phyloP scores from a whole-genome alignment of 2,329 filamentous ascomycete genomes.

The Fusarium cyanostomum region DNA sequence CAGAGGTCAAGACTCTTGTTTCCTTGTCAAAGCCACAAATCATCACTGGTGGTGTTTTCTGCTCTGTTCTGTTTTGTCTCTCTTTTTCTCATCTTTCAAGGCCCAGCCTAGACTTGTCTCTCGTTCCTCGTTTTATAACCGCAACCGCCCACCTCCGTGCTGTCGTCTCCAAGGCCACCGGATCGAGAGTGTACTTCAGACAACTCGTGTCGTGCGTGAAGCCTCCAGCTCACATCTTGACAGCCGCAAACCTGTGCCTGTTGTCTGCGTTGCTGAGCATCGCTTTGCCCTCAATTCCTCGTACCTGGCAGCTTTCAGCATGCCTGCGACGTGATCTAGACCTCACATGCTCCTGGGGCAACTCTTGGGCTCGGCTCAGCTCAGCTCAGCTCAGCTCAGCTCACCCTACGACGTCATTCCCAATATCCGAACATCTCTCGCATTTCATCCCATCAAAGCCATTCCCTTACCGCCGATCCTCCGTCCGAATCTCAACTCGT shows the following conservation, averaged over 20 bases:
- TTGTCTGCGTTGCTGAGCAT: conserved; percentile 23
- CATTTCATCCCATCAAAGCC: conserved; percentile 26
- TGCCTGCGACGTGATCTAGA: conserved; percentile 39
- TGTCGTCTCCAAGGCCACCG: conserved; percentile 28
- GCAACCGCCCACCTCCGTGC: not conserved
- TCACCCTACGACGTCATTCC: conserved; percentile 31
- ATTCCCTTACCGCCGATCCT: conserved; percentile 29
- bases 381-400: no score
- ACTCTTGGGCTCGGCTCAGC: conserved; percentile 20
- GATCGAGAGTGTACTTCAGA: conserved; percentile 14
- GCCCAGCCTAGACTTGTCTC: conserved; percentile 23
- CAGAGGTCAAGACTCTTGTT: conserved; percentile 13
- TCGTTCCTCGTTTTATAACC: conserved; percentile 21
- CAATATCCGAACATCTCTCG: conserved; percentile 15
- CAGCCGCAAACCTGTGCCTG: not conserved
- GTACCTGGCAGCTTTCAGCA: conserved; percentile 35
- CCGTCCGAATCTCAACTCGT: conserved; percentile 19
- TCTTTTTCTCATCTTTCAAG: conserved; percentile 4
- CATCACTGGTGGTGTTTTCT: conserved; percentile 27
- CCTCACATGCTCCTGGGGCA: conserved; percentile 32
- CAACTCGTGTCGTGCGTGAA: conserved; percentile 27
- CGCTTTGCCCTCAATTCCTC: conserved; percentile 18
- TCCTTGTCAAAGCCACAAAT: conserved; percentile 16
- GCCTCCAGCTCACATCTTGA: conserved; percentile 15
- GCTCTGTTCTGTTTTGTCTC: conserved; percentile 1